phyloP scores from a whole-genome alignment of 352 stramenopile genomes.

The Globisporangium perplexum region DNA sequence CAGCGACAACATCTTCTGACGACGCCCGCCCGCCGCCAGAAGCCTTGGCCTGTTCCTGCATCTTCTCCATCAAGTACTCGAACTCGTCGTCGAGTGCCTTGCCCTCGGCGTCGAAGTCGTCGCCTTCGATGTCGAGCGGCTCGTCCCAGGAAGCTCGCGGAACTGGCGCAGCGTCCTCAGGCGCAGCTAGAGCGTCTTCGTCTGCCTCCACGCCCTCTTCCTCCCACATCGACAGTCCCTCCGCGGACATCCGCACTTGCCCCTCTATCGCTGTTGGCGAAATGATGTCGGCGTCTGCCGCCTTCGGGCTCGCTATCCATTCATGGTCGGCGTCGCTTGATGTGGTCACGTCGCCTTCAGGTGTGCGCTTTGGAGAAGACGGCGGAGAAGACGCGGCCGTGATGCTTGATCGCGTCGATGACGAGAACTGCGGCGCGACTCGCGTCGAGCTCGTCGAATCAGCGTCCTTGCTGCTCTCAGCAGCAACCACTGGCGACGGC shows the following conservation, averaged over 20 bases:
- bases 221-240: constrained; percentile 11
- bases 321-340: background rate
- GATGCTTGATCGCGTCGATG: background rate
- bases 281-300: background rate
- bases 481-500: background rate
- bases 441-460: background rate
- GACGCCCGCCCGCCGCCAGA: constrained; percentile 5
- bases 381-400: constrained; percentile 1
- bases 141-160: constrained; percentile 1
- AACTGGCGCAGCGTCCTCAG: background rate
- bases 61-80: constrained; percentile 3
- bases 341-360: constrained; percentile 2
- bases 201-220: constrained; percentile 1
- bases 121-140: background rate
- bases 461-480: background rate
- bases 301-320: background rate
- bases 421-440: background rate
- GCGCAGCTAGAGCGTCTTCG: background rate
- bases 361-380: constrained; percentile 2
- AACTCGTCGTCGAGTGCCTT: background rate
- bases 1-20: constrained; percentile 14
- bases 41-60: background rate
- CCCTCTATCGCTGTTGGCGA: background rate
- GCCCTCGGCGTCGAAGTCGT: background rate
- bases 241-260: background rate